Evolutionary conservation across 225 moss, liverwort and hornwort species (phyloP).

Genomic region (Asterella californica): DNA sequence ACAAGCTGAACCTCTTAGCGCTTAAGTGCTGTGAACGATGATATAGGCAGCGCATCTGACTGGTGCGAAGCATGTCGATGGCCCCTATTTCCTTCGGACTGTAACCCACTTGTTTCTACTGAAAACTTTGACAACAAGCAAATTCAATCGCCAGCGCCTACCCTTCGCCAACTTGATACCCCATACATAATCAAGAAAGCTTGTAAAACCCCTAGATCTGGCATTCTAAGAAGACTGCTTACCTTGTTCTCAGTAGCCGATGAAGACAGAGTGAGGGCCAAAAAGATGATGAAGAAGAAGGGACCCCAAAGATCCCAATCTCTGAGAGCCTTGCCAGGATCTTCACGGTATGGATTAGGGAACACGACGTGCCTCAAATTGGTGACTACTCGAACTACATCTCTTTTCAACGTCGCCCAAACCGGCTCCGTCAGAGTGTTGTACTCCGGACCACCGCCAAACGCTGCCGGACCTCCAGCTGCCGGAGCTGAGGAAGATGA

Average conservation of each 20-base stretch:
- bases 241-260: slow-evolving; percentile 82
- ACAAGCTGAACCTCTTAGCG: not conserved
- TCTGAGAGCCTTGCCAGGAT: slow-evolving; percentile 93
- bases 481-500: slow-evolving; percentile 53
- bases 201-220: slow-evolving; percentile 30
- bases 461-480: slow-evolving; percentile 41
- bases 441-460: slow-evolving; percentile 80
- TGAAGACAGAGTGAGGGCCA: slow-evolving; percentile 79
- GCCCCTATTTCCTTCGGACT: not conserved
- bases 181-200: not conserved
- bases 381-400: slow-evolving; percentile 66
- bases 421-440: slow-evolving; percentile 93
- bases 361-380: slow-evolving; percentile 96
- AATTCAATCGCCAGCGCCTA: not conserved
- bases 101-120: not conserved
- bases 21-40: not conserved
- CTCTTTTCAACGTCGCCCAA: slow-evolving; percentile 85
- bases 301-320: slow-evolving; percentile 99
- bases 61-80: not conserved
- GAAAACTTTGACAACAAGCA: not conserved
- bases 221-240: not conserved
- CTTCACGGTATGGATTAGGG: slow-evolving; percentile 90
- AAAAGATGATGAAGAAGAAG: slow-evolving; percentile 96
- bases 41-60: not conserved
- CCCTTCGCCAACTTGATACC: not conserved